A percentile compares a stretch with the other conserved stretches of the same genome.
These are phyloP conservation scores for Penicillium egyptiacum DNA, from an alignment of 495 filamentous ascomycete species.

Conservation along the genomic window DNA sequence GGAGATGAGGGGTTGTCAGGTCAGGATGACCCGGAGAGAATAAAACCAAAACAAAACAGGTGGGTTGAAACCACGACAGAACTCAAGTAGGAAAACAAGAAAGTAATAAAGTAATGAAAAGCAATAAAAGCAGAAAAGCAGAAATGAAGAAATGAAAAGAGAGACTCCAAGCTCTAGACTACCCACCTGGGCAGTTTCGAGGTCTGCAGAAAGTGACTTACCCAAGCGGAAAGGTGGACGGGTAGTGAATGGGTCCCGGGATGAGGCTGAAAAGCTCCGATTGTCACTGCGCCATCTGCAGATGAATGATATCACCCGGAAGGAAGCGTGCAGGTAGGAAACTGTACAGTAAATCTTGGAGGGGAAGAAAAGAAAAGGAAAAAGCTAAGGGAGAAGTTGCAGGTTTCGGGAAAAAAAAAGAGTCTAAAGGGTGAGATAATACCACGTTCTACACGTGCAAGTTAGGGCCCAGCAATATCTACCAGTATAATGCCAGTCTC, in stretches of 20 bases:
- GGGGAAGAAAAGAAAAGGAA: constrained; percentile 13
- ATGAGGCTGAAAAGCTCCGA: constrained; percentile 16
- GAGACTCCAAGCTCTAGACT: not conserved
- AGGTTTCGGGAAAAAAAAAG: not conserved
- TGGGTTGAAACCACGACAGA: not conserved
- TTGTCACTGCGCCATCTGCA: constrained; percentile 17
- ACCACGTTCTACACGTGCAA: constrained; percentile 5
- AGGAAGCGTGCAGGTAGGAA: not conserved
- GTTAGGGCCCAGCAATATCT: not conserved
- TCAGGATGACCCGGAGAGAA: constrained; percentile 1
- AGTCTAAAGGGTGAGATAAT: not conserved
- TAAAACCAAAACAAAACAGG: not conserved
- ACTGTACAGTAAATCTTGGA: not conserved
- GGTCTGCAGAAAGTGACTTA: constrained; percentile 12
- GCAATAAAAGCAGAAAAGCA: not conserved
- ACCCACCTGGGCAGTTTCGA: not conserved
- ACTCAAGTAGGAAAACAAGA: not conserved
- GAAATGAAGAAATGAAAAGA: not conserved
- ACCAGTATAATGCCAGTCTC: constrained; percentile 7
- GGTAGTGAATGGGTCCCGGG: constrained; percentile 11
- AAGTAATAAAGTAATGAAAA: not conserved
- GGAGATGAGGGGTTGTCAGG: constrained; percentile 9
- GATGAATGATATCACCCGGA: constrained; percentile 11
- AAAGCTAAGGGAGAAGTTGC: not conserved
- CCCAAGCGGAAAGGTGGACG: constrained; percentile 11